Base-by-base conservation (phyloP, 2,329 filamentous ascomycete genomes). In the Colletotrichum sp. region DNA sequence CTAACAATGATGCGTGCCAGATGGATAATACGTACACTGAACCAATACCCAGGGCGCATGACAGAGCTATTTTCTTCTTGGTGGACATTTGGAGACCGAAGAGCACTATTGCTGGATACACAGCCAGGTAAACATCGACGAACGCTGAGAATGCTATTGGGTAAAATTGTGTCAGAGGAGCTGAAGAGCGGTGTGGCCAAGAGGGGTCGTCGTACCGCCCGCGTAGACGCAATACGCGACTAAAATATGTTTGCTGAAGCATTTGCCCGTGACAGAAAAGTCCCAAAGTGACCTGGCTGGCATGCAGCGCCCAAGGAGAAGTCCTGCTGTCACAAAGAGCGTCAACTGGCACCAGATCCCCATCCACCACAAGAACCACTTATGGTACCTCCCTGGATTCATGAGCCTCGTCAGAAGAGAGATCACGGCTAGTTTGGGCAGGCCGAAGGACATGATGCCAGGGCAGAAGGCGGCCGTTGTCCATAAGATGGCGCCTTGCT, bases 351-450 rank as follows among this genome's bases (percentile, higher is more conserved):
- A 64, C 60, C 60, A 64, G 6, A 64, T 39, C 16, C 18, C 60
- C 60, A 64, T 64, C 60, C 60, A 64, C 60, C 60, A 64, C 60
- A 64, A 32, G n/a, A 64, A 39, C 60, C 60, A 64, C 60, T 80
- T 64, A 30, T 64, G 60, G 5, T 64, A 61, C 6, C 34, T 64
- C 7, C 60, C 80, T 78, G 60, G 60, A 36, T 39, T 64, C 60
- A 64, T 66, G 81, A 83, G 79, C 8, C 83, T 81, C 5, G 80
- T 80, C 6, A 87, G 79, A 4, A 88, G 81, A 5, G 81, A 78
- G 15, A 86, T 81, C 43, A 86, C 85, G 27, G 85, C 85, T 6
- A 87, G 80, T 78, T 88, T 88, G 2, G 86, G 86, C 0, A 87
- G 70, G 3, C 78, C 82, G 64, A 88, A 87, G 6, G 84, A 83